Evolutionary conservation across 495 filamentous ascomycete genomes (phyloP), one percentile per base, ranked within the genome.

Genomic region (Xeromyces bisporus): DNA sequence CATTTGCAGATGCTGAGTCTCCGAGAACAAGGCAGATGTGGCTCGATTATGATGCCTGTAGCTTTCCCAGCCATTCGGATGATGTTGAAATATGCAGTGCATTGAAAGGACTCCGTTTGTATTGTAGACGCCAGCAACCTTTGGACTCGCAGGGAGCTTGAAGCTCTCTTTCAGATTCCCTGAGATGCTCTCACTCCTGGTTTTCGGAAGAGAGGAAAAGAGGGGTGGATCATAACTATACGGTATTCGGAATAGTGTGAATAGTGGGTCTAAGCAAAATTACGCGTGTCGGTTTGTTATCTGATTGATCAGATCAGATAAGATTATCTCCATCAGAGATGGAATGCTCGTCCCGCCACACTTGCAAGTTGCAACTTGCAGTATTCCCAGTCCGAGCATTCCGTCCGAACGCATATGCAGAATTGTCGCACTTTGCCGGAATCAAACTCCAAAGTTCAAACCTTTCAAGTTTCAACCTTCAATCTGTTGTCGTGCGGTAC

Each of bases 11-110:
- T 35, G 35, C 50, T 29, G 50, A 53, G 40, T 53, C 53, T 47
- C 53, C 52, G 32, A 48, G 48, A 34, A 54, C 50, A 36, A 51
- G 32, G 36, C 31, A 54, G 39, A 58, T 58, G 52, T 46, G 46
- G 42, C 27, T 49, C 25, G 38, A 41, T 40, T 35, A 51, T 49
- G 41, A 44, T 38, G 29, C 30, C 31, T 42, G 36, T 40, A 44
- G 34, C 38, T 31, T 47, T 38, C 41, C 44, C 37, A 39, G 31
- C 38, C 38, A 44, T 44, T 33, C 41, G 37, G 38, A 42, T 40
- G 41, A 47, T 8, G 38, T 44, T 39, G 38, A 47, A 28, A 41
- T 47, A 36, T 40, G 40, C 38, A 33, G 7, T 44, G 40, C 41
- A 40, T 29, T 47, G 36, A 34, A 42, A 32, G 41, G 44, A 34